phyloP scores from a whole-genome alignment of 2,329 filamentous ascomycete species.

The Alternaria sp. region DNA sequence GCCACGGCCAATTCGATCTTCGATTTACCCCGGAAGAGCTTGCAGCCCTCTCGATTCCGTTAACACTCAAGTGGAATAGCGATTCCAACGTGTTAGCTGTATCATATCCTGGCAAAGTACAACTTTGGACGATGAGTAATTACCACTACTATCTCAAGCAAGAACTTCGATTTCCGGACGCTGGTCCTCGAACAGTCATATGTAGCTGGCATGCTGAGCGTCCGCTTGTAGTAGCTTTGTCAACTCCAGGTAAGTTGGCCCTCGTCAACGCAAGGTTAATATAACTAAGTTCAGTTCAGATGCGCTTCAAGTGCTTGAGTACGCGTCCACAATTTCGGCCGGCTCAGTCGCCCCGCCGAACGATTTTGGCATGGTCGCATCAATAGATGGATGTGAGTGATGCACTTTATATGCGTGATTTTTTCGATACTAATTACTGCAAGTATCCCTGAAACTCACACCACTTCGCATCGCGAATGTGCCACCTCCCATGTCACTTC shows the following conservation, averaged over 20 bases:
- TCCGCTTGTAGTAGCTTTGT: slow-evolving; percentile 69
- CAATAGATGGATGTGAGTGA: slow-evolving; percentile 76
- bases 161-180: slow-evolving; percentile 62
- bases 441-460: slow-evolving; percentile 76
- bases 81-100: slow-evolving; percentile 92
- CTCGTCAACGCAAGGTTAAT: neutral
- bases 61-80: slow-evolving; percentile 82
- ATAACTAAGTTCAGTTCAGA: slow-evolving; percentile 30
- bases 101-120: slow-evolving; percentile 74
- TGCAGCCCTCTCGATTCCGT: slow-evolving; percentile 60
- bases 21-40: slow-evolving; percentile 67
- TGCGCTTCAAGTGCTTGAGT: slow-evolving; percentile 65
- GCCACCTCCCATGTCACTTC: slow-evolving; percentile 90
- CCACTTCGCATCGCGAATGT: slow-evolving; percentile 83
- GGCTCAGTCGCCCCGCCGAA: slow-evolving; percentile 73
- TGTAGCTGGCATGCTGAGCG: slow-evolving; percentile 84
- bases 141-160: slow-evolving; percentile 99
- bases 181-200: slow-evolving; percentile 15
- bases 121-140: slow-evolving; percentile 96
- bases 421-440: slow-evolving; percentile 21
- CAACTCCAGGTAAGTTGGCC: slow-evolving; percentile 38
- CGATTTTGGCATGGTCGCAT: slow-evolving; percentile 80
- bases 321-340: slow-evolving; percentile 69
- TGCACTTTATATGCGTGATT: neutral
- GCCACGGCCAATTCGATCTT: slow-evolving; percentile 93